Percentiles rank a stretch among this genome's conserved stretches.
Evolutionary conservation across 2,329 filamentous ascomycete species (phyloP).

Genomic region (Colletotrichum echinochloae): DNA sequence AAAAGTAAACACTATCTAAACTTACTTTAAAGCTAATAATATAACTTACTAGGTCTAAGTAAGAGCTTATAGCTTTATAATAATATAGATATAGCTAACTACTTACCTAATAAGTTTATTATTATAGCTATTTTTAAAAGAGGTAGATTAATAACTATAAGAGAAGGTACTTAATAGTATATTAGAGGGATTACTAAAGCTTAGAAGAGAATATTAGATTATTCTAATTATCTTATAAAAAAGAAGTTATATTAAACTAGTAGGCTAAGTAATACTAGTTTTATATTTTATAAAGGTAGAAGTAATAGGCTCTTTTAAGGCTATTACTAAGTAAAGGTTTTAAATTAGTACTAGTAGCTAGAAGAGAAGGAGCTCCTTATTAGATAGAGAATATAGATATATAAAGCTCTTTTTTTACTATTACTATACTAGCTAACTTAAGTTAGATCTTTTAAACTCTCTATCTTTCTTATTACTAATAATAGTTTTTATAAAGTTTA

Average conservation of each 20-base stretch:
- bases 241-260: not conserved
- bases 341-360: not conserved
- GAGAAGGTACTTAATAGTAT: no score
- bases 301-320: conserved; percentile 1
- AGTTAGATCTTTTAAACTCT: not conserved
- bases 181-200: no score
- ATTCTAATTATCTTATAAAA: not conserved
- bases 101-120: not conserved
- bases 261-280: not conserved
- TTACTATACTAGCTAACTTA: conserved; percentile 5
- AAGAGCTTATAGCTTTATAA: not conserved
- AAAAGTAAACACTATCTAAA: not conserved
- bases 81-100: not conserved
- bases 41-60: no score
- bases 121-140: not conserved
- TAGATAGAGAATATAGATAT: not conserved
- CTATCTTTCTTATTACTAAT: not conserved
- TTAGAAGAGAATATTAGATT: no score
- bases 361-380: not conserved
- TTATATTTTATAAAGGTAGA: not conserved
- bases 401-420: no score
- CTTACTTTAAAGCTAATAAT: not conserved
- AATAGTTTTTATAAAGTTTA: no score
- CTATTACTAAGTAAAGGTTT: not conserved
- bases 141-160: not conserved